A percentile compares a stretch with the other conserved stretches of the same genome.
Conservation (phyloP, 768 basidiomycete species). For the Clitopilus passeckerianus region DNA sequence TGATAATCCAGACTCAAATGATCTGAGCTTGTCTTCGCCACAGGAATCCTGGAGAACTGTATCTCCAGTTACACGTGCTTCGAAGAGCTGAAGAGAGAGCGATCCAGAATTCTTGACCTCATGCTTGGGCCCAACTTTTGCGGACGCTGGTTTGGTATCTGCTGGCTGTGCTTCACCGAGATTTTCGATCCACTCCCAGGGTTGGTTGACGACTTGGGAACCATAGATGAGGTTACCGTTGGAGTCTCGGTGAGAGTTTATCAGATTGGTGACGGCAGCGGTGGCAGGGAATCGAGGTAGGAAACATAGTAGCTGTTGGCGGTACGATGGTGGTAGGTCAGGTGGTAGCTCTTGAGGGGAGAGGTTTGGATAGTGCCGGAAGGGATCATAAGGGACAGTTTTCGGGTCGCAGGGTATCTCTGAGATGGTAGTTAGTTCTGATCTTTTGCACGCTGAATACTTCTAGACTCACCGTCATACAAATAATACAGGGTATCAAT, state of each 20-base stretch:
- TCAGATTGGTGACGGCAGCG: constrained; percentile 50
- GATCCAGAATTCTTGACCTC: constrained; percentile 63
- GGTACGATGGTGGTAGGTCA: constrained; percentile 54
- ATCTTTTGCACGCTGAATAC: not conserved
- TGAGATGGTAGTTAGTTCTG: constrained; percentile 17
- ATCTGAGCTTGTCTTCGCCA: constrained; percentile 41
- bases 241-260: constrained; percentile 51
- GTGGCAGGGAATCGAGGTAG: constrained; percentile 51
- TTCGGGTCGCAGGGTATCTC: constrained; percentile 62
- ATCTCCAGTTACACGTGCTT: constrained; percentile 61
- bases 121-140: constrained; percentile 33
- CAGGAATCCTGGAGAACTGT: constrained; percentile 28
- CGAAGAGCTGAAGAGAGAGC: constrained; percentile 69
- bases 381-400: constrained; percentile 52
- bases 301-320: constrained; percentile 51
- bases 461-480: constrained; percentile 54
- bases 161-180: constrained; percentile 50
- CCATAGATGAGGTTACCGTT: constrained; percentile 45
- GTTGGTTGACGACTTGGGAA: constrained; percentile 59
- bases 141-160: constrained; percentile 39
- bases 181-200: constrained; percentile 87
- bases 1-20: constrained; percentile 61
- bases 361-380: constrained; percentile 56
- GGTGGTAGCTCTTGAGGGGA: constrained; percentile 45
- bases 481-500: constrained; percentile 73